A percentile compares a stretch with the other conserved stretches of the same genome.
Evolutionary conservation across 164 flowering plant species (phyloP).

Genomic region (Aristolochia fimbriata): DNA sequence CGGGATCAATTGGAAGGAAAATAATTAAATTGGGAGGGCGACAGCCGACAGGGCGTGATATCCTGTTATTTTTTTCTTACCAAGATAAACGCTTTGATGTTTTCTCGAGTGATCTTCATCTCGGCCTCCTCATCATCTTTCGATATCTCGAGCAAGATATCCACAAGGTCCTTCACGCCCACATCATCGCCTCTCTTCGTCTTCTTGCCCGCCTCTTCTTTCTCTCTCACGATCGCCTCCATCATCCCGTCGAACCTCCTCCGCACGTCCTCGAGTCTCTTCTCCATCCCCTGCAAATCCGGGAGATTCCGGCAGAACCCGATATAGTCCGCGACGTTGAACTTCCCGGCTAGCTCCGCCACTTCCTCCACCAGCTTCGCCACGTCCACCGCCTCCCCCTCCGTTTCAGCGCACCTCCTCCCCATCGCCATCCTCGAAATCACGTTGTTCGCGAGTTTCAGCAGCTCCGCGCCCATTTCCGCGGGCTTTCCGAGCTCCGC

Average conservation of each 20-base stretch:
- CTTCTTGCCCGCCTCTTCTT: slow-evolving; percentile 19
- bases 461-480: slow-evolving; percentile 28
- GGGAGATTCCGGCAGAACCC: slow-evolving; percentile 31
- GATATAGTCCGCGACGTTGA: slow-evolving; percentile 42
- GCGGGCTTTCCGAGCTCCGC: slow-evolving; percentile 16
- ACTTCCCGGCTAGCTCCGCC: slow-evolving; percentile 30
- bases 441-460: slow-evolving; percentile 31
- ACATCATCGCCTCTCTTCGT: slow-evolving; percentile 4
- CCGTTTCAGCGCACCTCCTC: slow-evolving; percentile 20
- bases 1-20: too few relatives aligned
- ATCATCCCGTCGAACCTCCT: slow-evolving; percentile 32
- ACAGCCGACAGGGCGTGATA: too few relatives aligned
- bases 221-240: slow-evolving; percentile 33
- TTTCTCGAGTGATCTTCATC: slow-evolving; percentile 31
- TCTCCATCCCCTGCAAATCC: slow-evolving; percentile 37
- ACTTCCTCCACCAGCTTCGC: slow-evolving; percentile 26
- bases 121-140: slow-evolving; percentile 36
- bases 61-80: slow-evolving; percentile 15
- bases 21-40: too few relatives aligned
- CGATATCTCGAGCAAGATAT: slow-evolving; percentile 32
- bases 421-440: slow-evolving; percentile 41
- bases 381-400: slow-evolving; percentile 17
- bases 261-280: slow-evolving; percentile 22
- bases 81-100: slow-evolving; percentile 52
- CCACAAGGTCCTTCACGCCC: slow-evolving; percentile 35